phyloP scores from a whole-genome alignment of 768 basidiomycete species.

The Mycena albidolilacea region DNA sequence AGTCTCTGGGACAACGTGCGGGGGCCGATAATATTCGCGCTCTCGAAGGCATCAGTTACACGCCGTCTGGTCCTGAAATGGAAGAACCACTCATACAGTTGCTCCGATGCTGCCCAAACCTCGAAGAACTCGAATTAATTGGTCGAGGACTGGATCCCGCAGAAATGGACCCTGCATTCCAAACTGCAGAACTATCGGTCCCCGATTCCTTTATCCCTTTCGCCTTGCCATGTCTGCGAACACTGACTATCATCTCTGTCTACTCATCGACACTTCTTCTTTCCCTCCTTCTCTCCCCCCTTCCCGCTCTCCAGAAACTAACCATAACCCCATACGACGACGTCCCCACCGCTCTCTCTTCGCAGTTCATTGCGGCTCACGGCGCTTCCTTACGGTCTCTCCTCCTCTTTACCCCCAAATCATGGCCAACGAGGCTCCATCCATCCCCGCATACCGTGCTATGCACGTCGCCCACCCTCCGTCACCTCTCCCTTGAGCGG shows the following conservation, averaged over 20 bases:
- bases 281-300: slow-evolving; percentile 68
- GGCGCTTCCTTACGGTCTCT: slow-evolving; percentile 73
- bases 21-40: slow-evolving; percentile 63
- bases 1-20: slow-evolving; percentile 66
- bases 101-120: slow-evolving; percentile 65
- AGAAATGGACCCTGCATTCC: slow-evolving; percentile 59
- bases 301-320: slow-evolving; percentile 75
- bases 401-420: slow-evolving; percentile 77
- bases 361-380: slow-evolving; percentile 72
- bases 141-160: slow-evolving; percentile 70
- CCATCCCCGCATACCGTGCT: slow-evolving; percentile 68
- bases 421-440: slow-evolving; percentile 73
- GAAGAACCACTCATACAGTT: slow-evolving; percentile 74
- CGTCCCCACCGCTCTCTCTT: slow-evolving; percentile 68
- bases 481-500: slow-evolving; percentile 80
- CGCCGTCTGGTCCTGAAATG: slow-evolving; percentile 50
- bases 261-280: slow-evolving; percentile 75
- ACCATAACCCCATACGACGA: slow-evolving; percentile 84
- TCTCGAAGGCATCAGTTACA: slow-evolving; percentile 71
- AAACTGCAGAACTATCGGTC: slow-evolving; percentile 43
- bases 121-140: slow-evolving; percentile 76
- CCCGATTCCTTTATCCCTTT: slow-evolving; percentile 60
- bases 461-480: slow-evolving; percentile 65
- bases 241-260: slow-evolving; percentile 75
- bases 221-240: slow-evolving; percentile 69